Base-by-base conservation (phyloP, 1,139 yeast genomes). In the Hansenula lynferdii region DNA sequence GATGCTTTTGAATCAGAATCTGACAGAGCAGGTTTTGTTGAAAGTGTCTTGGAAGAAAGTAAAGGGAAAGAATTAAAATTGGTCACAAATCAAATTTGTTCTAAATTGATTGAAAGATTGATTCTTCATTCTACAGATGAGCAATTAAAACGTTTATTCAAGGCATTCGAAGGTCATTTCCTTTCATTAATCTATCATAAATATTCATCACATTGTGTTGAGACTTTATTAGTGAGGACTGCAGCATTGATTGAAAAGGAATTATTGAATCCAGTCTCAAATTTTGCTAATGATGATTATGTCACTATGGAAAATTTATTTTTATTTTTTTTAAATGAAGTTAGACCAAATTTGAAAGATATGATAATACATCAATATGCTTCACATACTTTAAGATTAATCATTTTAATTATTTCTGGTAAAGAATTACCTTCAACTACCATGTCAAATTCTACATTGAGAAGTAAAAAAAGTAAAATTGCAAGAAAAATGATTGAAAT, bases 401-500 rank as follows among this genome's bases (percentile, higher is more conserved):
- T 86, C n/a, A 64, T 92, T 31, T 66, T 89, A 40, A 75, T 89
- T 24, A 61, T 87, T 30, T 72, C 94, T 3, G 96, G 95, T 3
- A 81, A 82, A 52, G 81, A 80, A 43, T 65, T 87, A 43, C 95
- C 95, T n/a, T 80, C 92, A 2, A 66, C 92, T 3, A 76, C 84
- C 1, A 70, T 73, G 48, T 73, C 85, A 16, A 82, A 85, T 51
- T 82, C 94, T 1, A 75, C 85, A 5, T 68, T 89, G 48, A 75
- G 98, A 57, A 85, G 95, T 31, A 87, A 87, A 54, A 86, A 78
- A 57, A 83, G 95, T 25, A 85, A 85, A 56, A 83, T 85, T 56
- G 96, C 97, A 2, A 77, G 97, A 59, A 89, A 89, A 60, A 85
- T 85, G 92, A 85, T 87, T 52, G 95, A 86, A 51, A 81, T 90